Evolutionary conservation across 2,329 filamentous ascomycete species (phyloP), one percentile per base, ranked within the genome.

Genomic region (Cladosporium sp.): DNA sequence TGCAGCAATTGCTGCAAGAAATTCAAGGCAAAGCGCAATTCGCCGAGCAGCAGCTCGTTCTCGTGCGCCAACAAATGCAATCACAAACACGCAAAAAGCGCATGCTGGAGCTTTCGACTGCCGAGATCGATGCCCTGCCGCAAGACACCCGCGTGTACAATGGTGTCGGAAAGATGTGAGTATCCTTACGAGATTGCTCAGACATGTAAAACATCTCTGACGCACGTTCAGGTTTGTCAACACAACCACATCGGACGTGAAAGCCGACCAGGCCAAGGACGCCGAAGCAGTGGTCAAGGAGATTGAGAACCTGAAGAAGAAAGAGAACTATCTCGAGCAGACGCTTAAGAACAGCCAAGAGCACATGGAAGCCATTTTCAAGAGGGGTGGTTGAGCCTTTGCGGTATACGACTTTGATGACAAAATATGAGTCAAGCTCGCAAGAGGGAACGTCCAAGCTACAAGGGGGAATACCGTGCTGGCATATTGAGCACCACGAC

Each of bases 1-100:
- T 97, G 63, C 90, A 96, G 73, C 96, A 97, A 93, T 81, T 97
- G 61, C 85, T 96, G 67, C 88, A 90, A 74, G 94, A 97, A 77
- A 97, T 97, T 68, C 91, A 97, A 77, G 86, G 87, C 63, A 94
- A 96, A 73, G 92, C 92, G 13, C 78, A 90, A 39, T 87, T 87
- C 61, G 90, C 94, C 15, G 91, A 96, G 75, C 92, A 97, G 76
- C 92, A 97, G 75, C 93, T 97, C 70, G 83, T 85, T 63, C 82
- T 96, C 59, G 90, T 93, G 61, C 89, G 89, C 68, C 84, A 89
- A 10, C 92, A 97, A 73, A 89, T 96, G 65, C 83, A 86, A 7
- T 81, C 85, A 60, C 96, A 96, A 76, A 90, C 93, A 73, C 86
- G 92, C 58, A 93, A 97, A 71, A 86, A 89, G 70, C 90, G 94